Evolutionary conservation across 2,329 filamentous ascomycete genomes (phyloP), one percentile per base, ranked within the genome.

Genomic region (Fusarium sp.): DNA sequence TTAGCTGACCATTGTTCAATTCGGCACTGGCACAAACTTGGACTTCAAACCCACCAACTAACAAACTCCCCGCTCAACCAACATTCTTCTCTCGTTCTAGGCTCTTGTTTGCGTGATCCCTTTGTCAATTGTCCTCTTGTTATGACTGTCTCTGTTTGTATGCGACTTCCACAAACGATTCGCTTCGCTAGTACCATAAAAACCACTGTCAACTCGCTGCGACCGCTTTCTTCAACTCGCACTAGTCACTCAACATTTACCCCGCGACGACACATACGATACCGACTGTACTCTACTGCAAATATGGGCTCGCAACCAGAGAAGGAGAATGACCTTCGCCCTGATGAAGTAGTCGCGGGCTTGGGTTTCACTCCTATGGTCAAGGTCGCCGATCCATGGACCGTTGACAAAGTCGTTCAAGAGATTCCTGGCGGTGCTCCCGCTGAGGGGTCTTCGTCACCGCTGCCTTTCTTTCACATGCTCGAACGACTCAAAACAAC

Each of bases 401-500:
- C 82, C 0, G 86, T 88, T 8, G 82, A 86, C 54, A 86, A 87
- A 70, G 93, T 92, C 29, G 84, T 96, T 28, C 84, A 86, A 13
- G 86, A 87, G 5, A 85, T 97, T 46, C 83, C 84, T 28, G 85
- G 86, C 63, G 68, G 64, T 49, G 67, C 86, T 85, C 88, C 87
- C 4, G 75, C 81, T 24, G 85, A 90, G 71, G 84, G 88, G 57
- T 86, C 92, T 10, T 80, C 84, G 63, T 96, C 94, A 1, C 94
- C 95, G 2, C 78, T 98, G 13, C 89, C 94, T 33, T 98, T 98
- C 84, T 97, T 99, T 81, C 96, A 99, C 83, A 86, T 98, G 64
- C 88, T 99, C 68, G 93, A 97, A 80, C 92, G 93, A 49, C 88
- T 99, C 59, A 99, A 99, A 87, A 98, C 94, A 10, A 97, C 93